Base-by-base conservation (phyloP, 129 eudicot species). In the Mikania micrantha region DNA sequence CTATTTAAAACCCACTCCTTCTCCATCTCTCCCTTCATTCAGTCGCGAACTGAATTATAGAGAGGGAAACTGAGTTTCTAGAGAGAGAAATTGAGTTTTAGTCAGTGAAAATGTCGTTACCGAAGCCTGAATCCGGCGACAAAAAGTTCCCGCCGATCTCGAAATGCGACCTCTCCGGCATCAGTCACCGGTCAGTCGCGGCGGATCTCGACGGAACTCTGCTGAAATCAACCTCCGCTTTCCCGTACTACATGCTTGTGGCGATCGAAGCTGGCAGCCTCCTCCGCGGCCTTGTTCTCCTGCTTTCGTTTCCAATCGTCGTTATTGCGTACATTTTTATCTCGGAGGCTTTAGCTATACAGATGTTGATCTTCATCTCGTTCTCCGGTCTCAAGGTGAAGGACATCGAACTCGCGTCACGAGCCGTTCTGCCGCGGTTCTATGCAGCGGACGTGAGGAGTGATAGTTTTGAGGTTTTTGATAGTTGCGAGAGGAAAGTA, bases 201-300 rank as follows among this genome's bases (percentile, higher is more conserved):
- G 99, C 99, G 31, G 99, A 94, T 76, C 88, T 94, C 32, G 97
- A 94, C 78, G 99, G 99, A 19, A 94, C 99, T 13, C 90, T 94
- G 53, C 70, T 94, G 20, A 85, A 79, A 52, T 69, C 85, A 27
- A 71, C 81, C 36, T 84, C 92, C 1, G 88, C 99, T 11, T 94
- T 94, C 76, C 99, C 99, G 15, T 94, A 94, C 85, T 94, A 82
- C 94, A 84, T 94, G 93, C 94, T 94, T 3, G 87, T 94, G 3
- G 96, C 99, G 2, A 80, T 94, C 35, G 99, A 94, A 28, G 99
- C 99, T 74, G 99, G 99, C 2, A 94, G 99, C 36, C 78, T 89
- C 54, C 65, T 94, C 45, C 92, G 99, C 13, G 99, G 97, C 67
- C 85, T 94, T 0, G 25, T 80, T 3, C 88, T 94, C 42, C 68